A percentile compares a stretch with the other conserved stretches of the same genome.
Evolutionary conservation across 495 filamentous ascomycete species (phyloP).

Genomic region (Terfezia boudieri): DNA sequence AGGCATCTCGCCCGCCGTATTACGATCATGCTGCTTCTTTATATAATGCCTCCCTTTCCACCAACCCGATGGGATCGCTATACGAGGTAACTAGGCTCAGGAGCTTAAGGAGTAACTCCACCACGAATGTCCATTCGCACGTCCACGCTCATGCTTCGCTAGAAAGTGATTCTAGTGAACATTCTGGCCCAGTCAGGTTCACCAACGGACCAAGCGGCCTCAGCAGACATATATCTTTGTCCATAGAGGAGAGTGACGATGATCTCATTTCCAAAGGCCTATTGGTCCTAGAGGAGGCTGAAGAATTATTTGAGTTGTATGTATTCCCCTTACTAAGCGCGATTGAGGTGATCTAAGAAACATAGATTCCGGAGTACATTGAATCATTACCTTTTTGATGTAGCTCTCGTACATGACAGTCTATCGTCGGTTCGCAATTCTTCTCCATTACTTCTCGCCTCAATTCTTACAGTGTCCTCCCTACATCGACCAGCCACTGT

Average conservation of each 20-base stretch:
- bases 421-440: slow-evolving; percentile 20
- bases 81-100: slow-evolving; percentile 38
- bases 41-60: slow-evolving; percentile 20
- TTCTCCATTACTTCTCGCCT: slow-evolving; percentile 19
- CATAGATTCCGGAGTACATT: slow-evolving; percentile 17
- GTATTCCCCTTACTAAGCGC: neutral
- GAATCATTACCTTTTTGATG: slow-evolving; percentile 32
- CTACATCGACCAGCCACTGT: slow-evolving; percentile 17
- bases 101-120: slow-evolving; percentile 27
- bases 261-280: slow-evolving; percentile 21
- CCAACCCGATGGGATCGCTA: slow-evolving; percentile 35
- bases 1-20: neutral
- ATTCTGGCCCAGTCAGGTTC: neutral
- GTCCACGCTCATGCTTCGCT: neutral
- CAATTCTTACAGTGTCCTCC: slow-evolving; percentile 22
- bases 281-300: slow-evolving; percentile 16
- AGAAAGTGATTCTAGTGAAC: neutral
- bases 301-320: slow-evolving; percentile 20
- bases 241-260: slow-evolving; percentile 26
- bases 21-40: neutral
- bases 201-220: neutral
- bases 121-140: slow-evolving; percentile 9
- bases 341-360: slow-evolving; percentile 1
- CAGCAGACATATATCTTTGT: slow-evolving; percentile 16
- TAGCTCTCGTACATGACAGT: slow-evolving; percentile 26